Conservation (phyloP, 2,329 filamentous ascomycete species). For the Helotiales sp. region DNA sequence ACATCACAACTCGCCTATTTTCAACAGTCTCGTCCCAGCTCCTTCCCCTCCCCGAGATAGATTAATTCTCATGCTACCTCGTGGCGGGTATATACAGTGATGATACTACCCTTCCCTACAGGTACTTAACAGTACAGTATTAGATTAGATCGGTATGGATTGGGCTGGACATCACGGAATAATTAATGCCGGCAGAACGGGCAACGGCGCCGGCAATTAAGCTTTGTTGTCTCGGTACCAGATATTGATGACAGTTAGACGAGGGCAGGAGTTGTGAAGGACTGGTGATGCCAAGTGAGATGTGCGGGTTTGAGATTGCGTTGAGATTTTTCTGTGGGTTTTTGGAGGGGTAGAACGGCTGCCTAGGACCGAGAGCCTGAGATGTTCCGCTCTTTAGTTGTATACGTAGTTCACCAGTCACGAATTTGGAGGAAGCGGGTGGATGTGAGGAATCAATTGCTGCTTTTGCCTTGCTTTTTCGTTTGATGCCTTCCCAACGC, state of each 20-base stretch:
- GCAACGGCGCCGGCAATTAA: conserved; percentile 7
- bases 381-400: too few relatives aligned
- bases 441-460: neutral
- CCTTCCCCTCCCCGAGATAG: conserved; percentile 6
- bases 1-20: neutral
- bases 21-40: neutral
- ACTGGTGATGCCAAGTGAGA: neutral
- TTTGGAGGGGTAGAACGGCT: neutral
- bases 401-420: too few relatives aligned
- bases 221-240: conserved; percentile 3
- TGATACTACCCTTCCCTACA: neutral
- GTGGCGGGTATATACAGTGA: neutral
- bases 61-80: conserved; percentile 1
- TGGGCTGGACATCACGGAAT: too few relatives aligned
- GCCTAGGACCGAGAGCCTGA: neutral
- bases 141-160: too few relatives aligned
- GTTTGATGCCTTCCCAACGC: too few relatives aligned
- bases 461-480: conserved; percentile 1
- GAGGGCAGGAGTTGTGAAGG: neutral
- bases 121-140: too few relatives aligned
- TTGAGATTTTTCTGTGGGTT: neutral
- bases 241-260: neutral
- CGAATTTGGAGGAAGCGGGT: too few relatives aligned
- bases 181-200: conserved; percentile 7
- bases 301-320: neutral